Base-by-base conservation (phyloP, 2,329 filamentous ascomycete genomes). In the Ophiocordyceps unilateralis region DNA sequence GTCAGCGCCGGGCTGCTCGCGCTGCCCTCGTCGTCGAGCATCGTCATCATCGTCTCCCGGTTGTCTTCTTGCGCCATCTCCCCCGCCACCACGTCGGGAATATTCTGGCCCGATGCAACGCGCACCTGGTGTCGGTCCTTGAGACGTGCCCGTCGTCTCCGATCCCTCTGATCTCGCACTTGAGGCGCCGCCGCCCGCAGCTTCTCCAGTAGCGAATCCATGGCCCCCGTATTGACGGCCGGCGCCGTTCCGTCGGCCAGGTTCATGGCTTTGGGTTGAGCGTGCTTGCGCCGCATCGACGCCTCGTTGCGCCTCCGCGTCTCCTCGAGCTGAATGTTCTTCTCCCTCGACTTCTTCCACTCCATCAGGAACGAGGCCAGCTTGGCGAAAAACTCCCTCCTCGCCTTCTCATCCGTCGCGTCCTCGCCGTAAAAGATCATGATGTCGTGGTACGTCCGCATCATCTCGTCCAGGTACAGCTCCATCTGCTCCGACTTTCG, bases 381-480 rank as follows among this genome's bases (percentile, higher is more conserved):
- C 68, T 96, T 96, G 49, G 81, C 69, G 58, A 98, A 98, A 72
- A 98, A 98, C 52, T 95, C 88, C 48, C 91, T 75, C 45, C 88
- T 74, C n/a, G 88, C 83, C 55, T 86, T 93, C 43, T 96, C 91
- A 58, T 98, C 91, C 12, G 74, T 70, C 34, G 83, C 79, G 56
- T 98, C 91, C 66, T 98, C 91, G 50, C 91, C 91, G 58, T 95
- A 96, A 63, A 94, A 94, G 6, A 81, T 74, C 80, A 96, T 87
- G 52, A 96, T 95, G 58, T 95, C 87, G 55, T 94, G 83, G 66
- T 89, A 96, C 1, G 82, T 83, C 56, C 83, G 79, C 51, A 77
- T 70, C 85, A 94, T 95, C 58, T 95, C 87, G 50, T 94, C 88
- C 40, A 96, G 67, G 59, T 93, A 95, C 20, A 96, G 68, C 57